Conservation (phyloP, 257 asterid species). For the Solanum paucissectum region DNA sequence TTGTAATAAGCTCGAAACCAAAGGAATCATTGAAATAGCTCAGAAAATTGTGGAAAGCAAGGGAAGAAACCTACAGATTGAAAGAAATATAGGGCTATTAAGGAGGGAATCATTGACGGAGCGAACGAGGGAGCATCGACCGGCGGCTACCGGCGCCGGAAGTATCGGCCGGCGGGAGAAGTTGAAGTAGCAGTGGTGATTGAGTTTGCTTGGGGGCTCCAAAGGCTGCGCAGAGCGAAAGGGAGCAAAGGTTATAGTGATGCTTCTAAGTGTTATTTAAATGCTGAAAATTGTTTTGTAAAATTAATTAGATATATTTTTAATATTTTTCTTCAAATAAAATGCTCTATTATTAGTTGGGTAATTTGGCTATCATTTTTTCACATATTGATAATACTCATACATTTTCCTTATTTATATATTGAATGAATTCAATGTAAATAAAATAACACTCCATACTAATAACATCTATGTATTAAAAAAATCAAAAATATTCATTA, state of each 20-base stretch:
- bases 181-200: not conserved
- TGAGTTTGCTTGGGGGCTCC: not conserved
- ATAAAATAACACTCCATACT: not conserved
- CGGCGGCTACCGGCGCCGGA: not conserved
- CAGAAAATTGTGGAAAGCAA: not conserved
- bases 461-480: not conserved
- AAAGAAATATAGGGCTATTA: not conserved
- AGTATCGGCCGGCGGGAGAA: not conserved
- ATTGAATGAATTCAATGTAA: not conserved
- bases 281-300: not conserved
- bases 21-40: not conserved
- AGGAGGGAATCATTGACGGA: not conserved
- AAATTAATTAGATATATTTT: not conserved
- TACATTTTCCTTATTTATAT: no score
- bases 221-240: not conserved
- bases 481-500: no score
- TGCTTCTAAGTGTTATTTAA: not conserved
- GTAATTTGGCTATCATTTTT: not conserved
- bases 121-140: not conserved
- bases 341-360: not conserved
- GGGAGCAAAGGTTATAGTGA: not conserved
- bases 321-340: not conserved
- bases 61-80: not conserved
- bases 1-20: not conserved
- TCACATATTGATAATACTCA: not conserved